Conservation (phyloP, 257 asterid genomes). For the Nyctanthes arbortristis region DNA sequence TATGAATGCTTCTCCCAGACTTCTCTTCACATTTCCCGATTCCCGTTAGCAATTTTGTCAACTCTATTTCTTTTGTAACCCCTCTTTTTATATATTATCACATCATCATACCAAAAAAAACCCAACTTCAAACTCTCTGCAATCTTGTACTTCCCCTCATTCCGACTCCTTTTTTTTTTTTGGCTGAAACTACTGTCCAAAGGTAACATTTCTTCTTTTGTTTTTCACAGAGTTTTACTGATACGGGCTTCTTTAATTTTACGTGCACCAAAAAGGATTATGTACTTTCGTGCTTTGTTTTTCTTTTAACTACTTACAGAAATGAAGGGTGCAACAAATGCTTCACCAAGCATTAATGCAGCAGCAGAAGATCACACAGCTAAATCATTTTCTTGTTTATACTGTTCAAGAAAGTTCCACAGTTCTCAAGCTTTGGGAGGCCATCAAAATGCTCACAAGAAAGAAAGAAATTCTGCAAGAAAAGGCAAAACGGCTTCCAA, state of each 20-base stretch:
- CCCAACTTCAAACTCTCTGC: constrained; percentile 14
- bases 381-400: constrained; percentile 68
- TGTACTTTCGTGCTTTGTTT: no score
- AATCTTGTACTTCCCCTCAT: not conserved
- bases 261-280: no score
- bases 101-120: no score
- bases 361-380: constrained; percentile 37
- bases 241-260: not conserved
- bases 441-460: constrained; percentile 96
- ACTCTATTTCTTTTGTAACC: no score
- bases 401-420: constrained; percentile 81
- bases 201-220: no score
- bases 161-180: not conserved
- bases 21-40: constrained; percentile 45
- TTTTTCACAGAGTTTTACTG: not conserved
- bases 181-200: no score
- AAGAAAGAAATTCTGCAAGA: constrained; percentile 74
- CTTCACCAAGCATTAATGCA: constrained; percentile 19
- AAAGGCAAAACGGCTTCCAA: constrained; percentile 41
- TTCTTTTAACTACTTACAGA: constrained; percentile 11
- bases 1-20: constrained; percentile 22
- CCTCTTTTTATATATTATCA: no score
- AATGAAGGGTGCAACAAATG: constrained; percentile 48
- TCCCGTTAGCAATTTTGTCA: constrained; percentile 8
- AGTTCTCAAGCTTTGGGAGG: constrained; percentile 97